Evolutionary conservation across 306 rosid species (phyloP).

Genomic region (Dryas drummondii): DNA sequence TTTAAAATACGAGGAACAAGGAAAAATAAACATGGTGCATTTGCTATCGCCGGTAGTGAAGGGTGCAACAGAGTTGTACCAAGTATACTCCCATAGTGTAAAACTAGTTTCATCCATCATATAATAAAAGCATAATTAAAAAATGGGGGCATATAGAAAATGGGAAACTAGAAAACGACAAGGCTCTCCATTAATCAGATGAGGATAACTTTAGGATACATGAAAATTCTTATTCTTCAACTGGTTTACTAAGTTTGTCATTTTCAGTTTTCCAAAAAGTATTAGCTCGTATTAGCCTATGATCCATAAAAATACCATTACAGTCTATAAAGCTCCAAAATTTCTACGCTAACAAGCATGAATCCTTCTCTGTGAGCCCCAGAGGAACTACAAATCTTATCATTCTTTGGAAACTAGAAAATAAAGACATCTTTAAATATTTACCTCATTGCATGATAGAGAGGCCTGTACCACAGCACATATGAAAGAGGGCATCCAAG

Average conservation of each 20-base stretch:
- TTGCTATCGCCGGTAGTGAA: neutral
- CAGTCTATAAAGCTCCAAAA: neutral
- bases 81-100: neutral
- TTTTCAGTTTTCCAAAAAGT: neutral
- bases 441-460: slow-evolving; percentile 97
- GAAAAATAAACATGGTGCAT: neutral
- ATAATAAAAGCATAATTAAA: neutral
- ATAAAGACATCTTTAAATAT: neutral
- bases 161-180: neutral
- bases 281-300: neutral
- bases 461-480: slow-evolving; percentile 96
- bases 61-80: neutral
- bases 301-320: neutral
- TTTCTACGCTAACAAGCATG: neutral
- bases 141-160: neutral
- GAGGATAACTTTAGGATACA: neutral
- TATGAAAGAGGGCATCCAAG: slow-evolving; percentile 93
- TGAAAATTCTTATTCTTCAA: neutral
- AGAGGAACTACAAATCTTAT: neutral
- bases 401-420: neutral
- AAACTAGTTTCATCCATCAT: neutral
- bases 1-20: neutral
- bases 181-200: neutral
- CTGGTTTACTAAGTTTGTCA: neutral
- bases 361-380: neutral